These are phyloP conservation scores for Candida manassasensis DNA, from an alignment of 805 yeast genomes.

Conservation along the genomic window DNA sequence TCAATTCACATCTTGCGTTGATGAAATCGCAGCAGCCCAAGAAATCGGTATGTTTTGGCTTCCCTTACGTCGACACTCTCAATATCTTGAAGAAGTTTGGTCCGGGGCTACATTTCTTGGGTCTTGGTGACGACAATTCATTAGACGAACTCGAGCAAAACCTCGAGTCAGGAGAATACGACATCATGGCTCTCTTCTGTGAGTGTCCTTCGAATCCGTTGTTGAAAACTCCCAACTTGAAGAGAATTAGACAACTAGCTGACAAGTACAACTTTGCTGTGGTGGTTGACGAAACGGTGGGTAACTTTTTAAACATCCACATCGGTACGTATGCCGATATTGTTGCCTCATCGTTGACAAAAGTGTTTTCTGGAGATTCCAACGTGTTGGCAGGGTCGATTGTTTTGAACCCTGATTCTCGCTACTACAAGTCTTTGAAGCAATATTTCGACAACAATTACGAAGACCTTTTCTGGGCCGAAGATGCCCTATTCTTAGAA, in stretches of 20 bases:
- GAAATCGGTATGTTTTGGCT: conserved; percentile 90
- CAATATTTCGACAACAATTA: conserved; percentile 46
- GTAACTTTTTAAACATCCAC: conserved; percentile 81
- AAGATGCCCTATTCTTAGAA: conserved; percentile 89
- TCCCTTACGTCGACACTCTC: conserved; percentile 91
- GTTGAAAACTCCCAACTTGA: conserved; percentile 75
- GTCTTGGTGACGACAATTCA: conserved; percentile 72
- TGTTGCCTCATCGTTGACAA: conserved; percentile 81
- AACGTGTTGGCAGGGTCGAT: conserved; percentile 94
- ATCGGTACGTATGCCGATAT: conserved; percentile 82
- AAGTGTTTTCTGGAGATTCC: conserved; percentile 90
- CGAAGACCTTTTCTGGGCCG: conserved; percentile 82
- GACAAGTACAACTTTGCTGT: conserved; percentile 69
- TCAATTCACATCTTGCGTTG: conserved; percentile 66
- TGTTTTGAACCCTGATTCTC: conserved; percentile 66
- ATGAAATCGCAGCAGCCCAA: conserved; percentile 27
- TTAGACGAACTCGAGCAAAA: conserved; percentile 59
- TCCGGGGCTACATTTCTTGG: conserved; percentile 82
- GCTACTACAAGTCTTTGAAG: conserved; percentile 46
- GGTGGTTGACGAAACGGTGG: conserved; percentile 91
- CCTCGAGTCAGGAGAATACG: conserved; percentile 50
- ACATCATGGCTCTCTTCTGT: conserved; percentile 74
- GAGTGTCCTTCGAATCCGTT: conserved; percentile 97
- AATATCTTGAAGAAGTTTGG: conserved; percentile 87
- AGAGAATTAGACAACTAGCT: conserved; percentile 59